These are phyloP conservation scores for Triticum urartu DNA, from an alignment of 176 grass and related monocot genomes.

Conservation along the genomic window DNA sequence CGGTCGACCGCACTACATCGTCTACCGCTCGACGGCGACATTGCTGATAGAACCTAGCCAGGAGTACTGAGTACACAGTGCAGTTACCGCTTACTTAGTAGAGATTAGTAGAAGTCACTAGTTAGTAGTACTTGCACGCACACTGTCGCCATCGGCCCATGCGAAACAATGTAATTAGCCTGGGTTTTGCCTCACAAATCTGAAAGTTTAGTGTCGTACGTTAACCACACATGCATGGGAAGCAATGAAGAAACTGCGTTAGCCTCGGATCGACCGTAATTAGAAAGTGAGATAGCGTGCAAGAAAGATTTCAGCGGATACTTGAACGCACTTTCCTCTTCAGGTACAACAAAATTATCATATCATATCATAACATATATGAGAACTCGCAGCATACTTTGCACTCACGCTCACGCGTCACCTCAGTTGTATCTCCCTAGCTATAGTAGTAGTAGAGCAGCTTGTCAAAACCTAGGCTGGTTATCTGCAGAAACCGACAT, in stretches of 20 bases:
- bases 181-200: neutral
- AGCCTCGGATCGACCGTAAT: neutral
- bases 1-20: neutral
- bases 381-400: neutral
- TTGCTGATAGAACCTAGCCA: neutral
- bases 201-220: no score
- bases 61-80: no score
- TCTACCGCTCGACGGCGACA: neutral
- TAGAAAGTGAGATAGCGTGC: neutral
- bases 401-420: neutral
- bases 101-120: no score
- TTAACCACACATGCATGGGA: neutral
- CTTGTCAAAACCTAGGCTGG: neutral
- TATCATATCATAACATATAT: neutral
- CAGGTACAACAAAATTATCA: neutral
- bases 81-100: neutral
- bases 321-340: neutral
- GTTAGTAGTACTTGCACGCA: neutral
- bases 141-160: neutral
- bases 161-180: neutral
- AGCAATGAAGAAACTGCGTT: neutral
- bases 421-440: neutral
- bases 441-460: neutral
- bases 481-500: neutral
- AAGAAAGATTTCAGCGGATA: neutral